A percentile compares a stretch with the other conserved stretches of the same genome.
phyloP scores from a whole-genome alignment of 2,329 filamentous ascomycete genomes.

The Arthrinium puccinioides region DNA sequence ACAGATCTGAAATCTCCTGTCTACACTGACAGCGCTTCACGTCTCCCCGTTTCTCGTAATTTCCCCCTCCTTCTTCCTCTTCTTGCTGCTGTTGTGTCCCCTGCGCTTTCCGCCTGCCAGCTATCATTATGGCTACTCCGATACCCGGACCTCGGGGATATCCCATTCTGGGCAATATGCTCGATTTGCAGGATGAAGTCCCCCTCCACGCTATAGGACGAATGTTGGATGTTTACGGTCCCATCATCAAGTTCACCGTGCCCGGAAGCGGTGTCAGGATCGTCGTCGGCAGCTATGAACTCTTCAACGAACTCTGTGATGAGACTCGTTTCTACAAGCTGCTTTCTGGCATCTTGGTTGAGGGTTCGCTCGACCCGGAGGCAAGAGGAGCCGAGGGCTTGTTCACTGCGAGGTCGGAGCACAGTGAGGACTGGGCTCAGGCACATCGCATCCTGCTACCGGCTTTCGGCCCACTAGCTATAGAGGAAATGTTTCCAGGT shows the following conservation, averaged over 20 bases:
- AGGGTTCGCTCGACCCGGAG: constrained; percentile 34
- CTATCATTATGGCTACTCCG: constrained; percentile 20
- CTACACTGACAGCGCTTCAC: no score
- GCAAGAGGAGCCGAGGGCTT: constrained; percentile 31
- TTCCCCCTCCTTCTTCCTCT: no score
- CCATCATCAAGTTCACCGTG: constrained; percentile 53
- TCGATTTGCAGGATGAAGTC: constrained; percentile 51
- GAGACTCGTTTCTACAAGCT: constrained; percentile 58
- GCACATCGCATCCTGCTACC: constrained; percentile 46
- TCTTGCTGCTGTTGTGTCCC: no score
- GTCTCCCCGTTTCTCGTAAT: no score
- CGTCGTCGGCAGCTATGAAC: constrained; percentile 44
- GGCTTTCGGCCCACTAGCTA: constrained; percentile 45
- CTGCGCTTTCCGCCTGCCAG: no score
- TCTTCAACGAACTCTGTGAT: constrained; percentile 56
- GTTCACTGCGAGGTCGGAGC: constrained; percentile 15
- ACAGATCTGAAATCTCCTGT: no score
- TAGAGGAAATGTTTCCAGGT: constrained; percentile 48
- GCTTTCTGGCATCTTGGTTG: constrained; percentile 34
- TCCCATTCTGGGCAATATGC: constrained; percentile 58
- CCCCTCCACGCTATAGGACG: constrained; percentile 46
- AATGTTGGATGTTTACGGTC: constrained; percentile 58
- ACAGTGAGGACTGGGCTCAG: constrained; percentile 39
- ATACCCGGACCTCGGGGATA: constrained; percentile 59
- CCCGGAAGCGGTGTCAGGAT: constrained; percentile 29